Base-by-base conservation (phyloP, 2,329 filamentous ascomycete genomes). In the Tympanopsis confertula region DNA sequence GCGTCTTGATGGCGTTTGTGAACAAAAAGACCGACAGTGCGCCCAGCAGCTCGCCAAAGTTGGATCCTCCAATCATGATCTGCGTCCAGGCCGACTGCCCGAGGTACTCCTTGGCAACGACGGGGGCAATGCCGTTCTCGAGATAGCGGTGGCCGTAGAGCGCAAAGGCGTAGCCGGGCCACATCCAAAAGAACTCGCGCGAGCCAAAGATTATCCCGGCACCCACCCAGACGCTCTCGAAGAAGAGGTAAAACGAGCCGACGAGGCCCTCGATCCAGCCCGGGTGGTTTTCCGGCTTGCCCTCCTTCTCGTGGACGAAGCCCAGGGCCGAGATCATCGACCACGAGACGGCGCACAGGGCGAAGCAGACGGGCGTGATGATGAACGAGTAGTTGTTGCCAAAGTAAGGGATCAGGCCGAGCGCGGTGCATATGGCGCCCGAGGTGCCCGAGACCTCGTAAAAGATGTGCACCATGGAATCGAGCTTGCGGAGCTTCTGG, bases 381-480 rank as follows among this genome's bases (percentile, higher is more conserved):
- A 69, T 58, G 50, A 69, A 69, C 30, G 65, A 62, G 40, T 61
- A 63, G 52, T 69, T 71, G 52, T 68, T 68, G 26, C 66, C 67
- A 12, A 69, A 57, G 30, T 53, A 51, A 1, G 65, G 65, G 37
- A 70, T 68, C n/a, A 71, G 50, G 7, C 55, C 63, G n/a, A 69
- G 55, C 5, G 63, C 66, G 1, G 65, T 69, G 39, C 56, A 56
- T 41, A 70, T 65, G 3, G 65, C 64, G 20, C 64, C 65, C 4
- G 53, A 52, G 1, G 65, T 69, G 17, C 66, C 66, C 5, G 64
- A 56, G n/a, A 66, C 48, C 45, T 67, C 62, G 45, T 66, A 68
- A 42, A 65, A 64, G 38, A 67, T 64, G 44, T 65, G 62, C 5
- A 65, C 53, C 15, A 65, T 41, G 2, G 62, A 58, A 45, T 64